Evolutionary conservation across 164 flowering plant species (phyloP), one percentile per base, ranked within the genome.

Genomic region (Warburgia ugandensis): DNA sequence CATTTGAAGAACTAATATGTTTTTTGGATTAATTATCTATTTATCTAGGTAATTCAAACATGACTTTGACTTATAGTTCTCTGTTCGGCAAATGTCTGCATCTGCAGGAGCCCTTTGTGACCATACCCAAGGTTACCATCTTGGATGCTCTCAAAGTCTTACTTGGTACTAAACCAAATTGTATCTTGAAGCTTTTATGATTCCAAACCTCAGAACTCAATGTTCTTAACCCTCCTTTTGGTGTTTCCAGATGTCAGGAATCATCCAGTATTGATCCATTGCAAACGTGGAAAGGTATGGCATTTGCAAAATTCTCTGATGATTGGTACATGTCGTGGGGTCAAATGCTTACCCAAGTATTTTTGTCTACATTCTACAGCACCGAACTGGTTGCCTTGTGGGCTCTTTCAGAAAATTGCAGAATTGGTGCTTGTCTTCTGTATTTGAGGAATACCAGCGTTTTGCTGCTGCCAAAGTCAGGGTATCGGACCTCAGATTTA

Each of bases 321-420:
- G n/a, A n/a, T n/a, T n/a, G n/a, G n/a, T n/a, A n/a, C n/a, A n/a
- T n/a, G n/a, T n/a, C n/a, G n/a, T n/a, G n/a, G n/a, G n/a, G n/a
- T n/a, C n/a, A 31, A 31, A 31, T 31, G 35, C 35, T 31, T 31
- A 31, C 11, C 11, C 7, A 31, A 31, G 11, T 31, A 5, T 5
- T 11, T 31, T 31, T 31, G 11, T 31, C 11, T 31, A 31, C 5
- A 31, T 5, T 31, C 13, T 22, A 25, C 95, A 86, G 85, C 95
- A 86, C 39, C 80, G 87, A 5, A 82, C 95, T 0, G 87, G 95
- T 28, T 72, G 73, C 33, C 74, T 85, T 20, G 87, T 85, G 16
- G 95, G 81, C 31, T 86, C 87, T 68, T 55, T 86, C 50, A 73
- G 87, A 55, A 86, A 83, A 59, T 49, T 79, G 54, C 90, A 80